Conservation (phyloP, 108 stramenopile species). For the Skeletonema marinoi region DNA sequence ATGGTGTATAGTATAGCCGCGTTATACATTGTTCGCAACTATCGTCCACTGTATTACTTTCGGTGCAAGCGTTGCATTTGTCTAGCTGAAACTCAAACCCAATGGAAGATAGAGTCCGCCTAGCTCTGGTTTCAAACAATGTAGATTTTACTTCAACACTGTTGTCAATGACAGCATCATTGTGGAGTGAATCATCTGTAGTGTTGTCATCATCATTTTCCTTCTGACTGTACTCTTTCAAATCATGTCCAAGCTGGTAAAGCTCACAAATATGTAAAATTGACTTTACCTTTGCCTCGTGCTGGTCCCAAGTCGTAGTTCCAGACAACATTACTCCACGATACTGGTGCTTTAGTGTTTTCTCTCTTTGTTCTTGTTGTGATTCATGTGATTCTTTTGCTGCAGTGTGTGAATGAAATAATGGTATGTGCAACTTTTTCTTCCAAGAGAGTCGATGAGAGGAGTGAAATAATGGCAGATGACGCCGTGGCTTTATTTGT, state of each 20-base stretch:
- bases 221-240: slow-evolving; percentile 2
- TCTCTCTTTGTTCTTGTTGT: background rate
- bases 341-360: background rate
- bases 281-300: slow-evolving; percentile 17
- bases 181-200: background rate
- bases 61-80: background rate
- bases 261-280: slow-evolving; percentile 15
- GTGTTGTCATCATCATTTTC: background rate
- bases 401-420: slow-evolving; percentile 10
- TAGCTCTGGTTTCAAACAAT: slow-evolving; percentile 10
- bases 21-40: slow-evolving; percentile 28
- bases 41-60: background rate
- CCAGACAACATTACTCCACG: slow-evolving; percentile 17
- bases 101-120: slow-evolving; percentile 12
- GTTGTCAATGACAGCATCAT: background rate
- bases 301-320: slow-evolving; percentile 22
- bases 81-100: slow-evolving; percentile 27
- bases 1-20: slow-evolving; percentile 61
- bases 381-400: background rate
- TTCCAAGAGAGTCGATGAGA: background rate
- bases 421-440: background rate
- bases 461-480: background rate
- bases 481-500: background rate
- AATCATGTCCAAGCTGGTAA: slow-evolving; percentile 18
- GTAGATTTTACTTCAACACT: background rate